These are phyloP conservation scores for Mycena venus DNA, from an alignment of 768 basidiomycete genomes.

Conservation along the genomic window DNA sequence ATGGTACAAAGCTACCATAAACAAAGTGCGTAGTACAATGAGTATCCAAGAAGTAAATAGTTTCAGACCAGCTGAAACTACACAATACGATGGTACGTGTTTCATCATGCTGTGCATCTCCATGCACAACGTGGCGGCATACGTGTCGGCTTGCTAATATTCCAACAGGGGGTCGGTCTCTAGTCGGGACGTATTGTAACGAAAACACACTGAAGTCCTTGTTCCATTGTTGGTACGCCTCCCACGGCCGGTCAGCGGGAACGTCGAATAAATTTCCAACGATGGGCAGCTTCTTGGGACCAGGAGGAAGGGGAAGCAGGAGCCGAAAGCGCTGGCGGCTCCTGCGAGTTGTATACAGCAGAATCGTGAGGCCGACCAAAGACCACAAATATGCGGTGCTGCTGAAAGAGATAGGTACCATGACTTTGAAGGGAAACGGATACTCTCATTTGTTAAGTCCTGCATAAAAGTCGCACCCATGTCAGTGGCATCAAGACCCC, in stretches of 20 bases:
- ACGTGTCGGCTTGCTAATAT: too few relatives aligned
- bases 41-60: too few relatives aligned
- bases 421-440: neutral
- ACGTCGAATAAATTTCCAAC: constrained; percentile 1
- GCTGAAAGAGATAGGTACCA: neutral
- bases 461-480: neutral
- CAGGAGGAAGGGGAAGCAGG: constrained; percentile 1
- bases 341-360: neutral
- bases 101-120: too few relatives aligned
- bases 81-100: too few relatives aligned
- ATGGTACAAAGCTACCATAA: too few relatives aligned
- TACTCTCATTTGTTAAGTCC: neutral
- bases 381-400: neutral
- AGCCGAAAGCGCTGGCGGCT: neutral
- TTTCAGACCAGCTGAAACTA: too few relatives aligned
- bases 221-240: neutral
- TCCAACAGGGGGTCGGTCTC: neutral
- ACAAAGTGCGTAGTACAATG: too few relatives aligned
- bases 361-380: neutral
- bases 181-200: neutral
- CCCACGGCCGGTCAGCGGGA: neutral
- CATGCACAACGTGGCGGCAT: too few relatives aligned
- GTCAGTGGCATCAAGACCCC: neutral
- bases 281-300: constrained; percentile 5
- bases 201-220: constrained; percentile 24